Conservation (phyloP, 768 basidiomycete species). For the Hirschioporus abietinus region DNA sequence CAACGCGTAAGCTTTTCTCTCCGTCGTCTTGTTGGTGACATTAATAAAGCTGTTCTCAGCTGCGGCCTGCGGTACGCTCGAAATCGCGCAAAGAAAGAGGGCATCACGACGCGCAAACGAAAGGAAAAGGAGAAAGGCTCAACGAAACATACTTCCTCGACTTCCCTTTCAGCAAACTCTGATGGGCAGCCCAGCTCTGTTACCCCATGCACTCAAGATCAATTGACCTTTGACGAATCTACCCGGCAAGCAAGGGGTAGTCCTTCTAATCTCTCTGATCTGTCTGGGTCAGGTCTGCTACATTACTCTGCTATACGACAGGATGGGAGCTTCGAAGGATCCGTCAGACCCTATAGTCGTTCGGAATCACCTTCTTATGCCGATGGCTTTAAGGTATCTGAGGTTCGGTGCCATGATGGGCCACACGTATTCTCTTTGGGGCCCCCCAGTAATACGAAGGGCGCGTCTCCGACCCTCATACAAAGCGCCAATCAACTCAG, state of each 20-base stretch:
- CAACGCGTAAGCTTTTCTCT: constrained; percentile 66
- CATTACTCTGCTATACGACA: background rate
- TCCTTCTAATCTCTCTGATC: background rate
- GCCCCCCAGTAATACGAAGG: background rate
- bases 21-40: background rate
- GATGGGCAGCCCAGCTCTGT: background rate
- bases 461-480: background rate
- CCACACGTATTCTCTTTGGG: background rate
- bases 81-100: constrained; percentile 85
- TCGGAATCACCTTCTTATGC: background rate
- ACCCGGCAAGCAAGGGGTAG: background rate
- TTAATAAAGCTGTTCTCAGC: constrained; percentile 28
- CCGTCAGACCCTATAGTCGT: background rate
- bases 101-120: constrained; percentile 50
- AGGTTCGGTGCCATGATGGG: background rate
- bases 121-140: constrained; percentile 45
- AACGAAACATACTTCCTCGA: background rate
- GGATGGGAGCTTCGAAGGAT: background rate
- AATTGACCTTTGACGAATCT: background rate
- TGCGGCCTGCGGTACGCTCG: constrained; percentile 86
- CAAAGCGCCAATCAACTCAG: background rate
- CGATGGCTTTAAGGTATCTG: background rate
- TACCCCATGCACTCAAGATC: background rate
- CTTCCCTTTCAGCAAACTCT: background rate
- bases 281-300: background rate